These are phyloP conservation scores for Aurinia saxatilis DNA, from an alignment of 345 rosid genomes.

Conservation along the genomic window DNA sequence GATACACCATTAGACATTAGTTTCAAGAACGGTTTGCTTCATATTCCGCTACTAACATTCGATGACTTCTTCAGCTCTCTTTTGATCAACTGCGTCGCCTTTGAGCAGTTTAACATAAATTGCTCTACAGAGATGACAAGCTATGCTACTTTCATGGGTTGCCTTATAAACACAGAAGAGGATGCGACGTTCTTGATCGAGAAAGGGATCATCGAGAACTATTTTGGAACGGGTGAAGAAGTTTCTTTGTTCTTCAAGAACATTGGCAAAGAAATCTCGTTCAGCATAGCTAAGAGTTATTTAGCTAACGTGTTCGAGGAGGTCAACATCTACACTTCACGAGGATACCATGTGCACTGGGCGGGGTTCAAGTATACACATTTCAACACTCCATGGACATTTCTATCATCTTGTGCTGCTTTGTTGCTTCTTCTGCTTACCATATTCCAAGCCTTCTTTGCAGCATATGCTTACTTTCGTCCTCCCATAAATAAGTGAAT, in stretches of 20 bases:
- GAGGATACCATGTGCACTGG: slow-evolving; percentile 17
- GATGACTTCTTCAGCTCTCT: slow-evolving; percentile 39
- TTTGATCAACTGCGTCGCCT: slow-evolving; percentile 46
- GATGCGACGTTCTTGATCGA: slow-evolving; percentile 45
- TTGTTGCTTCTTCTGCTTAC: slow-evolving; percentile 3
- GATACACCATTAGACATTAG: slow-evolving; percentile 41
- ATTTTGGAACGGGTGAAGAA: slow-evolving; percentile 44
- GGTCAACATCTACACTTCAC: slow-evolving; percentile 38
- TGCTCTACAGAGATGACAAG: slow-evolving; percentile 38
- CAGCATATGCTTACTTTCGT: background rate
- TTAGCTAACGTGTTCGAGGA: slow-evolving; percentile 35
- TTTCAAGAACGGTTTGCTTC: slow-evolving; percentile 32
- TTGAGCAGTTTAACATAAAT: slow-evolving; percentile 39
- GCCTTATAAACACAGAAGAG: slow-evolving; percentile 33
- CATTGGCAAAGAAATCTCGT: slow-evolving; percentile 37
- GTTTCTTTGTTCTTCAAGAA: slow-evolving; percentile 43
- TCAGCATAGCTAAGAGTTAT: slow-evolving; percentile 31
- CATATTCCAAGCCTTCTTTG: slow-evolving; percentile 10
- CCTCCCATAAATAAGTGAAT: background rate
- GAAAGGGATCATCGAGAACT: slow-evolving; percentile 40
- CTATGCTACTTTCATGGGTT: slow-evolving; percentile 45
- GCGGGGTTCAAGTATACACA: slow-evolving; percentile 10
- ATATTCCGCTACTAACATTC: slow-evolving; percentile 34
- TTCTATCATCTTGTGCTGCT: slow-evolving; percentile 3
- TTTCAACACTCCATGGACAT: slow-evolving; percentile 8